Conservation (phyloP, 805 yeast species). For the Kuraishia ogatae region DNA sequence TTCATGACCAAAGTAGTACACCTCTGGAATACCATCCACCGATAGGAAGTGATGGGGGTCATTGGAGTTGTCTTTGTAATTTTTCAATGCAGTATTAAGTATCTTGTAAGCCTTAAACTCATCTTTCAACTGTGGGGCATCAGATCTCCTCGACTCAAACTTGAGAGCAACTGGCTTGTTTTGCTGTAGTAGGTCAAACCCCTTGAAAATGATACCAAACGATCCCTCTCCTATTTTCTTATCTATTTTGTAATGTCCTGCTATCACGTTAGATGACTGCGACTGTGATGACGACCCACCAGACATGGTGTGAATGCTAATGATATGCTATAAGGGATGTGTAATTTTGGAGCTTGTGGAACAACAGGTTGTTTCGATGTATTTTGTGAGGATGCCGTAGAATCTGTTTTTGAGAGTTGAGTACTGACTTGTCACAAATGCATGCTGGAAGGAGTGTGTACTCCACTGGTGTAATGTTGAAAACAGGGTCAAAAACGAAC, state of each 20-base stretch:
- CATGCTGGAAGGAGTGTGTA: not conserved
- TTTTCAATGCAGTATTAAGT: conserved; percentile 43
- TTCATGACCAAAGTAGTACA: conserved; percentile 79
- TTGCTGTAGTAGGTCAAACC: conserved; percentile 61
- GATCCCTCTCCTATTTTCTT: conserved; percentile 86
- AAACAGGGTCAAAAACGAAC: too few relatives aligned
- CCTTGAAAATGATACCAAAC: conserved; percentile 79
- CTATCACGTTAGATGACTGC: conserved; percentile 25
- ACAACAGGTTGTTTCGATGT: too few relatives aligned
- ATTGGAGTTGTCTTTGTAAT: conserved; percentile 11
- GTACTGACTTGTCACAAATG: not conserved
- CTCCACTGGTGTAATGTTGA: too few relatives aligned
- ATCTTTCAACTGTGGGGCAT: conserved; percentile 77
- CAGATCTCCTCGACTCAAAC: conserved; percentile 73
- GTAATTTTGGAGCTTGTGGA: not conserved
- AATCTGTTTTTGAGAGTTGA: too few relatives aligned
- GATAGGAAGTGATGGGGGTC: conserved; percentile 4
- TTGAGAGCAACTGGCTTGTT: conserved; percentile 62
- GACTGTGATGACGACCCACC: conserved; percentile 1
- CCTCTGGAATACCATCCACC: conserved; percentile 62
- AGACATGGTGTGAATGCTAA: not conserved
- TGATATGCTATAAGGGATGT: not conserved
- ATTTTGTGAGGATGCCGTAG: too few relatives aligned
- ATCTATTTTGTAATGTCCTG: conserved; percentile 69
- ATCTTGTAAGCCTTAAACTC: conserved; percentile 75